phyloP scores from a whole-genome alignment of 331 rosid genomes.

The Pyracantha coccinea region DNA sequence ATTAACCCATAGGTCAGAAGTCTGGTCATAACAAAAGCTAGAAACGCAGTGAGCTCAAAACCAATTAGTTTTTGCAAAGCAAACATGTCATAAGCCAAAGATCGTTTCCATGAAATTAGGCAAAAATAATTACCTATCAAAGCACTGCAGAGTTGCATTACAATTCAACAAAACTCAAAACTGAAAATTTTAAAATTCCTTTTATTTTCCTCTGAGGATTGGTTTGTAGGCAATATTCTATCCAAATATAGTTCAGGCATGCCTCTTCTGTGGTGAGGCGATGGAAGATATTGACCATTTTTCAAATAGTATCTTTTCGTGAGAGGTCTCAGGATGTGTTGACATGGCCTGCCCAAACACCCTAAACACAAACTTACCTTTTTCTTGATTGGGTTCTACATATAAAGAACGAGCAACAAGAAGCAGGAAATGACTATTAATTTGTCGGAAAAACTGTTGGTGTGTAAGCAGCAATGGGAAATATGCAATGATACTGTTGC shows the following conservation, averaged over 20 bases:
- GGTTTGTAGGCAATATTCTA: not conserved
- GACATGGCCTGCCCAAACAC: not conserved
- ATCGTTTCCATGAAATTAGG: not conserved
- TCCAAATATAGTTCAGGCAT: not conserved
- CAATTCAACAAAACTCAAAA: not conserved
- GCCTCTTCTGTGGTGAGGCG: not conserved
- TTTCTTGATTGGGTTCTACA: not conserved
- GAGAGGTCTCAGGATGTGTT: not conserved
- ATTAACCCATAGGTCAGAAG: not conserved
- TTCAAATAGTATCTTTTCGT: not conserved
- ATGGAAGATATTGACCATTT: not conserved
- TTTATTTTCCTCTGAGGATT: not conserved
- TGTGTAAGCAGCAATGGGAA: not conserved
- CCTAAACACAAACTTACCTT: not conserved
- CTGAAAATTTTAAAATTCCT: not conserved
- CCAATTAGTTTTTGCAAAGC: not conserved
- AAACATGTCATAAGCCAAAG: not conserved
- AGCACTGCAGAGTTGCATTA: not conserved
- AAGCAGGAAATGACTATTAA: not conserved
- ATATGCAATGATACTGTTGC: not conserved
- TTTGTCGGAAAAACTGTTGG: not conserved
- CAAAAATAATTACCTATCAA: not conserved
- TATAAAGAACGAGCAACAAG: not conserved
- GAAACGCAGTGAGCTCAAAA: not conserved
- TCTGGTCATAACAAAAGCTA: not conserved